These are phyloP conservation scores for Clonostachys solani DNA, from an alignment of 2,329 filamentous ascomycete species.

Conservation along the genomic window DNA sequence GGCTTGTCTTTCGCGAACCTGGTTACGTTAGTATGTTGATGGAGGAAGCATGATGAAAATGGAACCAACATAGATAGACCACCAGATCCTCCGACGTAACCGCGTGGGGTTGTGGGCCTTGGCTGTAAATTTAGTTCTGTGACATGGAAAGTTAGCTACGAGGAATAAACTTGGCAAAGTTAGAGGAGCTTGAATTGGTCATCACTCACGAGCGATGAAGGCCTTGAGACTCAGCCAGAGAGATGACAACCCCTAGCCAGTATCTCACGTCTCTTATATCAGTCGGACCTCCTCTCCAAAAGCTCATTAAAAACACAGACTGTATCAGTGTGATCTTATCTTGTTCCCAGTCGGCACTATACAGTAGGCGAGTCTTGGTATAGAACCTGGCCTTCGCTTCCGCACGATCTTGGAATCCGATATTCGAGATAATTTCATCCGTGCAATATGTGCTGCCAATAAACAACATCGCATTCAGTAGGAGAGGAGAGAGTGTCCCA, in stretches of 20 bases:
- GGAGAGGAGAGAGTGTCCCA: conserved; percentile 38
- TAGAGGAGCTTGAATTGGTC: not conserved
- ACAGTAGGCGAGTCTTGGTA: conserved; percentile 42
- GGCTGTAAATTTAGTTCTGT: conserved; percentile 11
- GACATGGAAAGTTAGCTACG: not conserved
- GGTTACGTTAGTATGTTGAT: not conserved
- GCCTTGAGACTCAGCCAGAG: conserved; percentile 43
- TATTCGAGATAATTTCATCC: conserved; percentile 32
- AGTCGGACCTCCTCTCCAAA: conserved; percentile 45
- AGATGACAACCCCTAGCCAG: conserved; percentile 46
- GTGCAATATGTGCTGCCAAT: conserved; percentile 50
- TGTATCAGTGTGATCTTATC: conserved; percentile 45
- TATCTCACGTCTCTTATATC: conserved; percentile 43
- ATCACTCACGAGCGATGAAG: conserved; percentile 30
- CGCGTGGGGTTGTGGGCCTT: conserved; percentile 16
- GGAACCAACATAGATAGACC: conserved; percentile 43
- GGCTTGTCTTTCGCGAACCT: conserved; percentile 30
- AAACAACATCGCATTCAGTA: conserved; percentile 49
- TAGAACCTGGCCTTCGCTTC: conserved; percentile 46
- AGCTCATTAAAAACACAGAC: conserved; percentile 49
- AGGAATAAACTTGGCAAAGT: not conserved
- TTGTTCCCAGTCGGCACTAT: conserved; percentile 47
- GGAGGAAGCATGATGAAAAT: not conserved
- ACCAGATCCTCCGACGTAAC: conserved; percentile 45
- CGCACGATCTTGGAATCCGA: conserved; percentile 42